Conservation (phyloP, 1,284 basidiomycete genomes). For the Inonotus obliquus region DNA sequence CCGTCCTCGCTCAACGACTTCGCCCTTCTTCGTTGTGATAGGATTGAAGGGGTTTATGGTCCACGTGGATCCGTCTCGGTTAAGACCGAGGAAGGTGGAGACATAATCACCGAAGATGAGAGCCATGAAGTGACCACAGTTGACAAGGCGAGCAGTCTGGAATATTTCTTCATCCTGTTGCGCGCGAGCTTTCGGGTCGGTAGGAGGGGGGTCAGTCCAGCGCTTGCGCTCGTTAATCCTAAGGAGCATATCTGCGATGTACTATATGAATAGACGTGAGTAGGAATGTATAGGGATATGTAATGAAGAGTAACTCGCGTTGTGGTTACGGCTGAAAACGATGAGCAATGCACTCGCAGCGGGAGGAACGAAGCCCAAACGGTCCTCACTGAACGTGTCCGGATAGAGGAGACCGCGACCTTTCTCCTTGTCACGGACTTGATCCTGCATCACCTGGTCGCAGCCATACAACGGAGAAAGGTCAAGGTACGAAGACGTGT, state of each 20-base stretch:
- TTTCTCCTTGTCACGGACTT: constrained; percentile 35
- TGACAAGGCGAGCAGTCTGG: constrained; percentile 48
- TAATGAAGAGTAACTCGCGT: constrained; percentile 12
- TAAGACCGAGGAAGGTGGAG: constrained; percentile 40
- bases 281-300: neutral
- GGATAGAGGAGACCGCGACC: constrained; percentile 42
- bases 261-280: constrained; percentile 31
- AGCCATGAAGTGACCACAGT: constrained; percentile 43
- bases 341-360: constrained; percentile 31
- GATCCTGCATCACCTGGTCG: constrained; percentile 28
- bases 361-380: constrained; percentile 42
- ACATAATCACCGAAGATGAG: constrained; percentile 44
- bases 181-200: constrained; percentile 27
- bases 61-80: constrained; percentile 40
- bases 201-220: constrained; percentile 34
- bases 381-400: constrained; percentile 41
- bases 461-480: constrained; percentile 35
- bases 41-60: constrained; percentile 38
- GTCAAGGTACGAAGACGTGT: constrained; percentile 56
- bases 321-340: constrained; percentile 31
- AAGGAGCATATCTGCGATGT: constrained; percentile 47
- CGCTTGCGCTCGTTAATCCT: constrained; percentile 45
- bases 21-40: constrained; percentile 11
- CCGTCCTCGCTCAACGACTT: constrained; percentile 31
- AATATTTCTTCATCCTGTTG: constrained; percentile 51